Evolutionary conservation across 345 rosid genomes (phyloP), one percentile per base, ranked within the genome.

Genomic region (Lepidium aucheri): DNA sequence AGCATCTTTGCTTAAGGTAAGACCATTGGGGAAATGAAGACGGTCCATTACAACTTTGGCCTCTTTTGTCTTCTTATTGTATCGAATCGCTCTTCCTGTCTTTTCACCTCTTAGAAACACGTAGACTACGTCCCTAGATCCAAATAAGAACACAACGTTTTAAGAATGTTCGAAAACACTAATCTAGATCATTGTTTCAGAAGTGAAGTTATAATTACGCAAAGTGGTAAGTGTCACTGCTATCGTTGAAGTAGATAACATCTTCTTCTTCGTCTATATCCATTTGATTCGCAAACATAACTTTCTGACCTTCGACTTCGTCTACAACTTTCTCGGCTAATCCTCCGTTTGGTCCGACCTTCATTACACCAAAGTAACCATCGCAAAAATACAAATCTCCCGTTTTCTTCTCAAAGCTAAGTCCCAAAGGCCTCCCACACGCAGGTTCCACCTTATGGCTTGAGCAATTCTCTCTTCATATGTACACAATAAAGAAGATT

Each of bases 341-440:
- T 4, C 97, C 91, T 35, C 90, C 95, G 3, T 61, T 63, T 11
- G 89, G 86, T 4, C 94, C 95, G 14, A 85, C 90, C 9, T 81
- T 87, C 55, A 74, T 70, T 26, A 90, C 58, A 54, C 95, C 94
- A 9, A 77, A 75, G 73, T 87, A 90, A 6, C 86, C 86, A 71
- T 87, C 97, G 5, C 88, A 85, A 49, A 82, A 84, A 71, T 90
- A 90, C 40, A 87, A 83, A 63, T 82, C 85, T 61, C 97, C 92
- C 3, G 83, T 60, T 77, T 68, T 78, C 39, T 79, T 79, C 62
- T 85, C 81, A 20, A 87, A 90, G 63, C 81, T 79, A 17, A 90
- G 56, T 51, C 97, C 94, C 33, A 87, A 67, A 3, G 94, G 91
- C 66, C 97, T 87, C 38, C 94, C 97, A 78, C 95, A 90, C 1